These are phyloP conservation scores for Ceratocystiopsis sp. DNA, from an alignment of 2,329 filamentous ascomycete genomes.

Conservation along the genomic window DNA sequence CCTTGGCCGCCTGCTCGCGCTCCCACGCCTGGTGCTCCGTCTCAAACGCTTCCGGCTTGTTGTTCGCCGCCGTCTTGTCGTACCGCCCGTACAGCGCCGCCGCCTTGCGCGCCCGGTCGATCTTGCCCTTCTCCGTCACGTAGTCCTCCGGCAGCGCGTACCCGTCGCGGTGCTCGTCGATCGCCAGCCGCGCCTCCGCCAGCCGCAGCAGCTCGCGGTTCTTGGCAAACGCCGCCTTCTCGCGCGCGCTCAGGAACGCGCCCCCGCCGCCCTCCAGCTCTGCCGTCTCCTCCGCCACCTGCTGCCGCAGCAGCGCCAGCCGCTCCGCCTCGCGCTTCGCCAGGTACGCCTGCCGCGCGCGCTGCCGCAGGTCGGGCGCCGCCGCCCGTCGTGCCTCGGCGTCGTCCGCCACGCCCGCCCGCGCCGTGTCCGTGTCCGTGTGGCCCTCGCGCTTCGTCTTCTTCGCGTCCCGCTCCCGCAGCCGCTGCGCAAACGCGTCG, in stretches of 20 bases:
- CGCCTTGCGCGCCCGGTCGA: constrained; percentile 73
- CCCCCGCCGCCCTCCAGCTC: constrained; percentile 53
- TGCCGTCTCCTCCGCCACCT: constrained; percentile 75
- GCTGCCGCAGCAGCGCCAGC: constrained; percentile 69
- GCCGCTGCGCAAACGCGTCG: constrained; percentile 61
- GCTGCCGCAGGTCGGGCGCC: constrained; percentile 64
- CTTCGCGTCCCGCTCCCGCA: constrained; percentile 54
- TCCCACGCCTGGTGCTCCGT: constrained; percentile 97
- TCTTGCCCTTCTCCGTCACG: constrained; percentile 82
- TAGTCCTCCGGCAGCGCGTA: constrained; percentile 92
- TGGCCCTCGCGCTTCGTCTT: constrained; percentile 47
- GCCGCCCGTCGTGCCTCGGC: constrained; percentile 49
- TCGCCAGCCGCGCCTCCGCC: constrained; percentile 67
- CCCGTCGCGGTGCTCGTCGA: constrained; percentile 84
- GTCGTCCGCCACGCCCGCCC: constrained; percentile 48
- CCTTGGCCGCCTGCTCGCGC: constrained; percentile 70
- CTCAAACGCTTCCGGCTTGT: constrained; percentile 73
- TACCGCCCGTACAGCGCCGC: constrained; percentile 83
- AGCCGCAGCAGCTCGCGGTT: constrained; percentile 70
- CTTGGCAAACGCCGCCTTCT: constrained; percentile 75
- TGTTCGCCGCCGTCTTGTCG: constrained; percentile 62
- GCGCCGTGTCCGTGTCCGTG: constrained; percentile 12
- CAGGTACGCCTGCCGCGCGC: constrained; percentile 81
- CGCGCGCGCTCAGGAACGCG: constrained; percentile 53
- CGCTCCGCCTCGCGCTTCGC: constrained; percentile 83